These are phyloP conservation scores for Cryomyces minteri DNA, from an alignment of 495 filamentous ascomycete genomes.

Conservation along the genomic window DNA sequence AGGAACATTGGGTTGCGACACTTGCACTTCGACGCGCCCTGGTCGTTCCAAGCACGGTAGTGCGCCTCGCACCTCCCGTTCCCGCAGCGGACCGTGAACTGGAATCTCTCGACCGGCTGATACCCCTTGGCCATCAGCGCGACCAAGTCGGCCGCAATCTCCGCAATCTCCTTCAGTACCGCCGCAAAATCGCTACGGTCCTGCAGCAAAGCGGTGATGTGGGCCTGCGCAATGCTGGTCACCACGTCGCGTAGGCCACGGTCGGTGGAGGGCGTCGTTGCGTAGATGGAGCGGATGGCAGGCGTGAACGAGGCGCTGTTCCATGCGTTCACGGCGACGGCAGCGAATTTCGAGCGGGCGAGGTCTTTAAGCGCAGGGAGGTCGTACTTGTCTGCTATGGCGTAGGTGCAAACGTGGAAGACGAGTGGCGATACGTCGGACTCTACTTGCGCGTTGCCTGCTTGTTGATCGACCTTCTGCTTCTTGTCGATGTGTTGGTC, in stretches of 20 bases:
- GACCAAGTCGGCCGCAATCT: too few species aligned
- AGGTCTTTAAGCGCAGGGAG: slow-evolving; percentile 20
- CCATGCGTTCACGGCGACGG: slow-evolving; percentile 9
- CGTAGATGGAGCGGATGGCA: slow-evolving; percentile 18
- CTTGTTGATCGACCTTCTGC: not conserved
- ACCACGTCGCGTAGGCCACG: slow-evolving; percentile 20
- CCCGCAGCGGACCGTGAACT: too few species aligned
- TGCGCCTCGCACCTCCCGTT: too few species aligned
- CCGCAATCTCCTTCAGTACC: too few species aligned
- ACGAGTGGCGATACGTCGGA: not conserved
- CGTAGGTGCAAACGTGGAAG: slow-evolving; percentile 21
- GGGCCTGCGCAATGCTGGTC: not conserved
- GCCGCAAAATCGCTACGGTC: too few species aligned
- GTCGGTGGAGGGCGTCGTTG: slow-evolving; percentile 13
- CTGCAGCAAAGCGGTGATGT: not conserved
- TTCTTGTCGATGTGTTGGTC: not conserved
- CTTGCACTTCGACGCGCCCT: too few species aligned
- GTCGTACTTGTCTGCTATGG: slow-evolving; percentile 25
- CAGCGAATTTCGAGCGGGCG: slow-evolving; percentile 19
- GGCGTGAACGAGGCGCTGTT: slow-evolving; percentile 13
- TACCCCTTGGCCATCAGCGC: too few species aligned
- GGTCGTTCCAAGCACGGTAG: too few species aligned
- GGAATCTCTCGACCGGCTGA: too few species aligned
- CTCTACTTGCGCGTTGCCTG: not conserved
- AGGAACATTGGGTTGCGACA: too few species aligned